Evolutionary conservation across 768 basidiomycete genomes (phyloP).

Genomic region (Tulasnella sp.): DNA sequence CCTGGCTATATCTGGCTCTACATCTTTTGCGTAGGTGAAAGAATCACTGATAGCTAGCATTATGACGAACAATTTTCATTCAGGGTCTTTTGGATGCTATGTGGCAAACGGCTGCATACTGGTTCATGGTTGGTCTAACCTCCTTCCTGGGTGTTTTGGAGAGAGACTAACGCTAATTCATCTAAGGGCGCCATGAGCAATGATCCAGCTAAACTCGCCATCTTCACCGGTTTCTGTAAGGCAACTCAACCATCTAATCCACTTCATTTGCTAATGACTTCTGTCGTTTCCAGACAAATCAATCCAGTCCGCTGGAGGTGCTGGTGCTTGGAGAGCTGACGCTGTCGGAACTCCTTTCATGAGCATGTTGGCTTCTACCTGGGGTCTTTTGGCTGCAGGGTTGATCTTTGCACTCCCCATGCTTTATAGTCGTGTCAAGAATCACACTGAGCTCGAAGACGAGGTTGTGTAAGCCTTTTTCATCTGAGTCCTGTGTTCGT

Average conservation of each 20-base stretch:
- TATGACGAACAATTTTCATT: neutral
- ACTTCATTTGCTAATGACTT: neutral
- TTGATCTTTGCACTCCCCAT: constrained; percentile 57
- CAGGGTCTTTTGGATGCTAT: constrained; percentile 55
- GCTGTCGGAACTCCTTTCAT: constrained; percentile 31
- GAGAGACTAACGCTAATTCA: constrained; percentile 28
- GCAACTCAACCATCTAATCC: neutral
- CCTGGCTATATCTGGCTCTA: constrained; percentile 39
- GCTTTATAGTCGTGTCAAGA: constrained; percentile 56
- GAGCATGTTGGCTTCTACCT: constrained; percentile 61
- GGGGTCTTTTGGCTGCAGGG: constrained; percentile 54
- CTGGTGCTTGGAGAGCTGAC: constrained; percentile 18
- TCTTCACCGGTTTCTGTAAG: constrained; percentile 68
- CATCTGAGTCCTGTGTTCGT: neutral
- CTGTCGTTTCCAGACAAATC: constrained; percentile 6
- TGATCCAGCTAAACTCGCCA: constrained; percentile 62
- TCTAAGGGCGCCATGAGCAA: constrained; percentile 65
- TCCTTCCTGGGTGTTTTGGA: constrained; percentile 50
- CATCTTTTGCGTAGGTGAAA: neutral
- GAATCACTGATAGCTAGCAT: constrained; percentile 30
- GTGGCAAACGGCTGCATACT: constrained; percentile 58
- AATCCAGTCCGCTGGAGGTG: constrained; percentile 20
- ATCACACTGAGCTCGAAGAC: constrained; percentile 37
- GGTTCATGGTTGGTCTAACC: constrained; percentile 8
- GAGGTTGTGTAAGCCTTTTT: constrained; percentile 36